A percentile compares a stretch with the other conserved stretches of the same genome.
Conservation (phyloP, 2,329 filamentous ascomycete genomes). For the Sporothrix schenckii region DNA sequence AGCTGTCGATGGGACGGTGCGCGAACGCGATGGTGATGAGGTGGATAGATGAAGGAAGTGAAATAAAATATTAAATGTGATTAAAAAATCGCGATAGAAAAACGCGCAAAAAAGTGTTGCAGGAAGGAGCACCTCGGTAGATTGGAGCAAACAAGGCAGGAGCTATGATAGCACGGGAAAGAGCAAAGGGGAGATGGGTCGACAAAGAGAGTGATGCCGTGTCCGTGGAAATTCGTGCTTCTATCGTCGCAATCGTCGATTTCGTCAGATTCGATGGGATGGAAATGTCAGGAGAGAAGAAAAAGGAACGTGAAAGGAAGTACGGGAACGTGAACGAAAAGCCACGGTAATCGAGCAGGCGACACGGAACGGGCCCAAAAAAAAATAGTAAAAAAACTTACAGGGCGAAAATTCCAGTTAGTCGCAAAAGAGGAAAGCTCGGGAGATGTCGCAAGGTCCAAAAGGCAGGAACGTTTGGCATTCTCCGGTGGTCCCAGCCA, state of each 20-base stretch:
- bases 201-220: slow-evolving; percentile 25
- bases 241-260: slow-evolving; percentile 23
- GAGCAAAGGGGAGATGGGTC: slow-evolving; percentile 4
- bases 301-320: slow-evolving; percentile 12
- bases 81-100: slow-evolving; percentile 25
- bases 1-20: slow-evolving; percentile 10
- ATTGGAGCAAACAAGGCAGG: slow-evolving; percentile 14
- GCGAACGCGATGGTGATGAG: slow-evolving; percentile 3
- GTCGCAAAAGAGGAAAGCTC: slow-evolving; percentile 41
- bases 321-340: not conserved
- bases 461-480: slow-evolving; percentile 18
- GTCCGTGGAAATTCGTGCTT: slow-evolving; percentile 4
- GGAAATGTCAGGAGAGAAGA: slow-evolving; percentile 14
- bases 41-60: slow-evolving; percentile 2
- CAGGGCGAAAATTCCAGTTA: slow-evolving; percentile 25
- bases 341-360: slow-evolving; percentile 17
- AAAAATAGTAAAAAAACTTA: slow-evolving; percentile 23
- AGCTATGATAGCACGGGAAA: slow-evolving; percentile 6
- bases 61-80: not conserved
- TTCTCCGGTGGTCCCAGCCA: slow-evolving; percentile 37
- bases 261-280: slow-evolving; percentile 23
- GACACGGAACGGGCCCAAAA: slow-evolving; percentile 22
- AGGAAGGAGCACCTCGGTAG: slow-evolving; percentile 26
- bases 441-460: slow-evolving; percentile 42
- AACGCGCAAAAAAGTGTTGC: slow-evolving; percentile 27